phyloP scores from a whole-genome alignment of 129 eudicot genomes.

The Daucus carota region DNA sequence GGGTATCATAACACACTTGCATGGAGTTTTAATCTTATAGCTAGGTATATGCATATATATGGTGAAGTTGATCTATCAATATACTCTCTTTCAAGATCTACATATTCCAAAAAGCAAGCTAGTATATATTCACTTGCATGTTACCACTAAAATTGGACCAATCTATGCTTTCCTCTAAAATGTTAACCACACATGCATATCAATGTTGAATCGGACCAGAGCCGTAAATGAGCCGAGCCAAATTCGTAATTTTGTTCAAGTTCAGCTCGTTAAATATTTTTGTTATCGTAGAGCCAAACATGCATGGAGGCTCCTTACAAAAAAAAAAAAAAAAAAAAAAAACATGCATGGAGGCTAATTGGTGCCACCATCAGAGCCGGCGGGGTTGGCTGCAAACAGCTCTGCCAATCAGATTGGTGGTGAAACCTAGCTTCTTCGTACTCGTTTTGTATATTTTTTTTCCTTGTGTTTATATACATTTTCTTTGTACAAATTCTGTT shows the following conservation, averaged over 20 bases:
- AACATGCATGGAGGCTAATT: neutral
- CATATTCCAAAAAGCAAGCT: neutral
- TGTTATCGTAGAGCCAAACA: no score
- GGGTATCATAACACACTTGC: conserved; percentile 28
- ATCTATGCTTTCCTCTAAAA: neutral
- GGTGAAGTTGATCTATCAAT: neutral
- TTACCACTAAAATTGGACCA: neutral
- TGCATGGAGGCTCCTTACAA: no score
- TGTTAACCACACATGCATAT: neutral
- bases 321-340: no score
- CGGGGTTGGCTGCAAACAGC: neutral
- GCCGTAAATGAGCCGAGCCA: no score
- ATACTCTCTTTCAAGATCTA: neutral
- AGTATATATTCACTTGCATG: neutral
- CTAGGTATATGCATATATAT: neutral
- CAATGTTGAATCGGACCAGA: no score
- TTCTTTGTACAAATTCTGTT: no score
- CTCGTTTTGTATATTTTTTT: no score
- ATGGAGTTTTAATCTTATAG: neutral
- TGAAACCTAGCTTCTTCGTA: neutral
- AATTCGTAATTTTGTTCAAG: no score
- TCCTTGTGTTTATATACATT: no score
- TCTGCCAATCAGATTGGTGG: neutral
- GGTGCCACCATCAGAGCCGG: neutral
- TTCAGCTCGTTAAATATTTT: no score